Base-by-base conservation (phyloP, 2,329 filamentous ascomycete genomes). In the Septoria petroselini region DNA sequence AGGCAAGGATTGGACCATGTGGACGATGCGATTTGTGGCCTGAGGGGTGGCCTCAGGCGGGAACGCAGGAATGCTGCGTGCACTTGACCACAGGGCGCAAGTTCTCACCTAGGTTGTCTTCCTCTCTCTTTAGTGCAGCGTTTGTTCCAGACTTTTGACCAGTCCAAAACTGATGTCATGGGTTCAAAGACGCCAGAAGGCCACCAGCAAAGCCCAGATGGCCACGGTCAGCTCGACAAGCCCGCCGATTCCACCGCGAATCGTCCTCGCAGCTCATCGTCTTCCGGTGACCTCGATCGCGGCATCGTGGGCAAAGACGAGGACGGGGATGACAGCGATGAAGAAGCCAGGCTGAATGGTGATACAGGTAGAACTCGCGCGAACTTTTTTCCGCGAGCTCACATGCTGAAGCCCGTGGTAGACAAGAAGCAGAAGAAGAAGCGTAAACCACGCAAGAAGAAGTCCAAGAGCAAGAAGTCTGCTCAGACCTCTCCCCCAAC, bases 121-220 rank as follows among this genome's bases (percentile, higher is more conserved):
- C 5, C 5, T 27, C 23, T 9, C n/a, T n/a, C n/a, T n/a, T n/a
- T 27, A 5, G 23, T 27, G 23, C 23, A 27, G 9, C 23, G 9
- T 9, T 27, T 27, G 5, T 27, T 27, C 23, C 23, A 5, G 9
- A 27, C 23, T 27, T 18, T 15, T 11, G 5, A 29, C 15, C 38
- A 40, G n/a, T n/a, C 12, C 5, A n/a, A 34, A 34, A 5, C 31
- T 34, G 31, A 44, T 44, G 61, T 30, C 47, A 71, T 71, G 69
- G 69, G 68, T 33, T 70, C 68, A 43, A 68, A 68, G 50, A 67
- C 68, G 59, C 68, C 69, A 52, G 60, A 70, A 37, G 63, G 58
- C 27, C 62, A 70, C 52, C 68, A 56, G 14, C 44, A 55, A 31
- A 64, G 59, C 11, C 64, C 63, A 37, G 60, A 60, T 17, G 64